Evolutionary conservation across 2,329 filamentous ascomycete species (phyloP), one percentile per base, ranked within the genome.

Genomic region (Xylariaceae sp.): DNA sequence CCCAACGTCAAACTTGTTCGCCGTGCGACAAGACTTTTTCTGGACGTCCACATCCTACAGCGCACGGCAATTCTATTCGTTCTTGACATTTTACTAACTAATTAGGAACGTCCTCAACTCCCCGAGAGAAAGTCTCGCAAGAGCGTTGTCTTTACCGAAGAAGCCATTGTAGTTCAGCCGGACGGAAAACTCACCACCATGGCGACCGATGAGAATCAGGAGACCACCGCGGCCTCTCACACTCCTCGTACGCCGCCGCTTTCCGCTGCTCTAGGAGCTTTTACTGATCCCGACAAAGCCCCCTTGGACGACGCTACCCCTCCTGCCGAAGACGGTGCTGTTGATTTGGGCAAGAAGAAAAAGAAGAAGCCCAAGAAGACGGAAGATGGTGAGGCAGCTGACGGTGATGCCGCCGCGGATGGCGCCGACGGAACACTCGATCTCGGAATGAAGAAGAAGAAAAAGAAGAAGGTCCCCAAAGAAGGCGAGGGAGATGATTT

Each of bases 141-240:
- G 72, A 94, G 89, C 35, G 91, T 97, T 60, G 84, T 89, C 52
- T 97, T 97, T 67, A 90, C 85, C 64, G 87, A 93, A 68, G 87
- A 88, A 61, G 80, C 88, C 57, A 79, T 87, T 53, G 82, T 95
- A 59, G 90, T 96, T 65, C 87, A 95, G 73, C 80, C 81, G 67
- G 87, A 95, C 76, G 91, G 91, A 59, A 81, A 84, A 63, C 81
- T 96, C 63, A 88, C 80, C 59, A 83, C 86, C 68, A 76, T 81
- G 64, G 81, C 87, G 65, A 78, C 83, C 53, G 75, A 78, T 56
- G 81, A 85, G 59, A 86, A 88, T 59, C 89, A 89, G 72, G 80
- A 85, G 40, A 37, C 49, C 53, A 87, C 86, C 57, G 89, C 89
- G 54, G 79, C 85, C 73, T 89, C 83, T 63, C 88, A 94, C 68